Conservation (phyloP, 495 filamentous ascomycete genomes). For the Hypoxylon fragiforme region DNA sequence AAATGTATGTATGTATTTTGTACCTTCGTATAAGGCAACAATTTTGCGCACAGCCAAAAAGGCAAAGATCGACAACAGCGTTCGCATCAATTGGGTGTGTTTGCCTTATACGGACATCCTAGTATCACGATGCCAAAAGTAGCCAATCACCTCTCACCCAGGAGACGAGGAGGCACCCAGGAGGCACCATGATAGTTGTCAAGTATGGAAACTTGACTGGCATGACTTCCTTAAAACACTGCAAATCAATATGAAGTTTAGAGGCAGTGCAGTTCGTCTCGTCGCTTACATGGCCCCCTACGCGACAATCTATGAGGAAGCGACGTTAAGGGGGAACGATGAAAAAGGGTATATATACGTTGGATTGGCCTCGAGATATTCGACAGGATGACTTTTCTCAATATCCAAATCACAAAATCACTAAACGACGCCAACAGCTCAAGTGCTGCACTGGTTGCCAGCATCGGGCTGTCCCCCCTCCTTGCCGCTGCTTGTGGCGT, state of each 20-base stretch:
- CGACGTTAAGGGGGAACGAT: neutral
- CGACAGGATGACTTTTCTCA: no score
- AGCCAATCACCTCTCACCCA: no score
- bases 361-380: constrained; percentile 27
- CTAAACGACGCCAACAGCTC: no score
- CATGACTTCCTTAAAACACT: neutral
- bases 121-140: constrained; percentile 4
- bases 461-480: constrained; percentile 49
- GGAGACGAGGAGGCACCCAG: no score
- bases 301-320: neutral
- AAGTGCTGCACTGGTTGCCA: constrained; percentile 42
- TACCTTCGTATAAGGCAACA: constrained; percentile 20
- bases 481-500: constrained; percentile 44
- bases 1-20: no score
- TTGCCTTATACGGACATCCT: constrained; percentile 19
- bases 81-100: no score
- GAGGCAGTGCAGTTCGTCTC: constrained; percentile 15
- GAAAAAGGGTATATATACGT: constrained; percentile 3
- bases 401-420: no score
- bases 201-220: neutral
- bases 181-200: no score
- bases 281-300: neutral
- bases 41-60: constrained; percentile 5
- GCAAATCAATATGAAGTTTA: neutral
- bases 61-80: no score